Evolutionary conservation across 768 basidiomycete species (phyloP), one percentile per base, ranked within the genome.

Genomic region (Xerocomellus dryophilus): DNA sequence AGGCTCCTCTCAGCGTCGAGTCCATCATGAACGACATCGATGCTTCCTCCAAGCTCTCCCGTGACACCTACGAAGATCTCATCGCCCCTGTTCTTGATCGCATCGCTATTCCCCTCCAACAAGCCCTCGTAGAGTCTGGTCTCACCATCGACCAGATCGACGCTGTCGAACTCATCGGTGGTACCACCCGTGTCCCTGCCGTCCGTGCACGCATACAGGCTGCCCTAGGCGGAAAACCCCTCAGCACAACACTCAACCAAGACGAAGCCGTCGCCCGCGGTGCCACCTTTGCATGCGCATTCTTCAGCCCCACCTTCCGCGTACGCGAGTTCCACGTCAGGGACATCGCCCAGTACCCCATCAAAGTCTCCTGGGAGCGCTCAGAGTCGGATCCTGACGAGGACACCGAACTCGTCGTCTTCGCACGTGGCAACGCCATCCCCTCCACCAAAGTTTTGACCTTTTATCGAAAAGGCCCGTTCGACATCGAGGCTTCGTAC

Each of bases 221-320:
- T 31, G 88, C 84, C 58, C 94, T 97, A 74, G 76, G 78, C 35
- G 90, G 88, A 49, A 93, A 93, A 74, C 53, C 74, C n/a, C 86
- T 98, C 60, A 89, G 83, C 17, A 88, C 87, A 61, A 98, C 97
- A 31, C 85, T 96, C 68, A 99, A 98, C 80, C 93, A 95, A 76
- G 97, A 98, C 62, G 97, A 98, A 76, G 95, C 97, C 55, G 81
- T 94, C 62, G 93, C 93, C 9, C 91, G 96, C 42, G 97, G 96
- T 39, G 90, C 94, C 47, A 98, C 97, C 51, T 97, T 99, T 71
- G 85, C 93, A 35, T 98, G 96, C 68, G 96, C 97, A 27, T 93
- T 93, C 79, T 87, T 97, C 60, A 97, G 94, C 31, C 97, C 97
- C 62, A 86, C 94, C 48, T 99, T 98, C 90, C 90, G 93, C 60